A percentile compares a stretch with the other conserved stretches of the same genome.
Conservation (phyloP, 495 filamentous ascomycete genomes). For the Margaritispora aquatica region DNA sequence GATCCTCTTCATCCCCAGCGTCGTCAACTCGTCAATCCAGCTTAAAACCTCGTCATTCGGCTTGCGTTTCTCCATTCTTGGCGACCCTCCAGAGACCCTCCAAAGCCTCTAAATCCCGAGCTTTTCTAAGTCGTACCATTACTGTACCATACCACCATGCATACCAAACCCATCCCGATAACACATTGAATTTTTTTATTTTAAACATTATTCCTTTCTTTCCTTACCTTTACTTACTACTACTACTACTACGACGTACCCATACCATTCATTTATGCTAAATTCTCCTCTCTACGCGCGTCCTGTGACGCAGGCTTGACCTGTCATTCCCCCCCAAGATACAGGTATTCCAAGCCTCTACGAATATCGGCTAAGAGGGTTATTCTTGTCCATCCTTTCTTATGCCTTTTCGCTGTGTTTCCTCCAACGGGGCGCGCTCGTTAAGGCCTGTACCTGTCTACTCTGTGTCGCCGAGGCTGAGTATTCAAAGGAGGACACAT, state of each 20-base stretch:
- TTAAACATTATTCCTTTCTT: background rate
- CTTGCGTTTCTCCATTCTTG: slow-evolving; percentile 12
- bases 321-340: slow-evolving; percentile 13
- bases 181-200: too few relatives aligned
- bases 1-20: background rate
- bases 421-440: slow-evolving; percentile 15
- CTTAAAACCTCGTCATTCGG: slow-evolving; percentile 3
- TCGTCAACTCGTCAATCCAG: background rate
- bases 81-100: background rate
- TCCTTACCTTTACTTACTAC: background rate
- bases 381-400: background rate
- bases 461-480: slow-evolving; percentile 10
- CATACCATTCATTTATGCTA: slow-evolving; percentile 14
- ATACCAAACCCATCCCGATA: too few relatives aligned
- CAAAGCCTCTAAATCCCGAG: too few relatives aligned
- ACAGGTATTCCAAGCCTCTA: background rate
- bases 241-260: too few relatives aligned
- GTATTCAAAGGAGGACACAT: slow-evolving; percentile 31
- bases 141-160: too few relatives aligned
- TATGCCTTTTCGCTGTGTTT: slow-evolving; percentile 18
- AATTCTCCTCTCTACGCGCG: slow-evolving; percentile 4
- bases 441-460: slow-evolving; percentile 22
- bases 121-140: too few relatives aligned
- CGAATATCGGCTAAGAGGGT: background rate
- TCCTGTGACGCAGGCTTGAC: slow-evolving; percentile 13